Base-by-base conservation (phyloP, 257 asterid genomes). In the Gardenia jasminoides region DNA sequence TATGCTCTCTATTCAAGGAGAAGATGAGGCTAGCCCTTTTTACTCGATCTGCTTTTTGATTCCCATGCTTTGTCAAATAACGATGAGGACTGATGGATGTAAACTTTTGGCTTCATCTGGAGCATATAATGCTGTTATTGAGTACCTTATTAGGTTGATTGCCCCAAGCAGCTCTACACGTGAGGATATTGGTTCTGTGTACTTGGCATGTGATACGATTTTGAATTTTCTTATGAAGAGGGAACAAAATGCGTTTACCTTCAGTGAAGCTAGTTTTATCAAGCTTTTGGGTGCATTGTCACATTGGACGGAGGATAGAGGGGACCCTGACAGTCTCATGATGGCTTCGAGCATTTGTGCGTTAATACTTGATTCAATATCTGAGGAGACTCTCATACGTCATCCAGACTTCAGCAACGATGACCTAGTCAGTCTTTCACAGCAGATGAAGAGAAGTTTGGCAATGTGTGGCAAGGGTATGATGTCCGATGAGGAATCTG, bases 31-130 rank as follows among this genome's bases (percentile, higher is more conserved):
- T 59, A 84, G 93, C 66, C 91, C 96, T 48, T 89, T 86, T 78
- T 76, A 78, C 82, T 88, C 94, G 31, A 75, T 88, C 81, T 87
- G 93, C 81, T 95, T 95, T 85, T 87, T 93, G 91, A 96, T 93
- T 81, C 99, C 99, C 12, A 81, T 92, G 90, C 85, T 95, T 86
- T 93, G 97, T 81, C 99, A 95, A 88, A 83, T 91, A 73, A 95
- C 99, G 64, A 88, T 91, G 92, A 36, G 67, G 74, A 68, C 82
- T 74, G 92, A 88, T 56, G 98, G 93, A 73, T 93, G 98, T 83
- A 76, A 83, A 83, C 75, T 82, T 64, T 84, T 93, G 56, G 89
- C 89, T 73, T 89, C 94, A 58, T 47, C 94, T 67, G 94, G 92
- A 68, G 94, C 91, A 70, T 85, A 84, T 64, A 85, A 75, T 84